phyloP scores from a whole-genome alignment of 2,329 filamentous ascomycete species.

The Exophiala sp. region DNA sequence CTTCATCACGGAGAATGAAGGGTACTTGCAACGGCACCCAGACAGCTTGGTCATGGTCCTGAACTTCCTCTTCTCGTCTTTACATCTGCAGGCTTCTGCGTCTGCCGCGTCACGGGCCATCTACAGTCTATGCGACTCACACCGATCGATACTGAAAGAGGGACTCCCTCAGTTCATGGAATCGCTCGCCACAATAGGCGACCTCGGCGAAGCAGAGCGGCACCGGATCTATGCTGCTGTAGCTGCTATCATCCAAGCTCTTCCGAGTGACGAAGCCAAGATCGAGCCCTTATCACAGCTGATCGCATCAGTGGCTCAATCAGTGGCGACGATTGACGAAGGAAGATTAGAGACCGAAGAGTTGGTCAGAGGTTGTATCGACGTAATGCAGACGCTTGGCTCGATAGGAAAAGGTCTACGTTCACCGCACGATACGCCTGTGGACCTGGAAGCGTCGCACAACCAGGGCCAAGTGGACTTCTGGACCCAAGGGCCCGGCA shows the following conservation, averaged over 20 bases:
- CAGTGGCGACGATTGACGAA: constrained; percentile 32
- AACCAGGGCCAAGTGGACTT: constrained; percentile 7
- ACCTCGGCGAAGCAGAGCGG: constrained; percentile 21
- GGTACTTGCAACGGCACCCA: constrained; percentile 41
- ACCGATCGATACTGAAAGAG: constrained; percentile 36
- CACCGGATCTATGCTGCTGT: constrained; percentile 40
- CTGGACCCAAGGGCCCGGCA: constrained; percentile 24
- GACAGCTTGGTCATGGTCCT: constrained; percentile 38
- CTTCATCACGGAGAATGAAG: constrained; percentile 42
- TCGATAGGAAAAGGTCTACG: constrained; percentile 27
- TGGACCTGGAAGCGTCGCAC: constrained; percentile 20
- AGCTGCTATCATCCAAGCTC: constrained; percentile 40
- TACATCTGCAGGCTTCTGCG: constrained; percentile 39
- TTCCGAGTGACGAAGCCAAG: constrained; percentile 38
- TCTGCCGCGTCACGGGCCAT: constrained; percentile 41
- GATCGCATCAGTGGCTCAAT: constrained; percentile 32
- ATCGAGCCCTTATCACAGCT: constrained; percentile 37
- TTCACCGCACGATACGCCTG: constrained; percentile 20
- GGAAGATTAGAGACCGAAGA: constrained; percentile 34
- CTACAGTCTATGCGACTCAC: constrained; percentile 40
- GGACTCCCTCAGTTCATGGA: constrained; percentile 41
- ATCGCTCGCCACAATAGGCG: constrained; percentile 32
- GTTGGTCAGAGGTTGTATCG: constrained; percentile 33
- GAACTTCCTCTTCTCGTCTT: constrained; percentile 42
- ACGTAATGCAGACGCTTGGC: constrained; percentile 35